Percentiles rank a stretch among this genome's conserved stretches.
Evolutionary conservation across 192 early-diverging fungal genomes (phyloP).

Genomic region (Backusella tuberculispora): DNA sequence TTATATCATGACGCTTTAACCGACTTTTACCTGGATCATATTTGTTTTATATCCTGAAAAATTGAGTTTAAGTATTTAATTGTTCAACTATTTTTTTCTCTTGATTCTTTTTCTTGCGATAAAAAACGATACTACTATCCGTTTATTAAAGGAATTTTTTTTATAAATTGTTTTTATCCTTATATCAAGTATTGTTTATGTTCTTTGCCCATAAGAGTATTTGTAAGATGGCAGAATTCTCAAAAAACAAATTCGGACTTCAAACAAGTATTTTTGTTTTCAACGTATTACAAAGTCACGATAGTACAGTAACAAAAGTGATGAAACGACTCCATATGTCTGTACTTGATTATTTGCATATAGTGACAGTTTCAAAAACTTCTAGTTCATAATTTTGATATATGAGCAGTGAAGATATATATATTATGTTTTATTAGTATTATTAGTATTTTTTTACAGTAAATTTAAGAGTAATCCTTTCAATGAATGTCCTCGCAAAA

Average conservation of each 20-base stretch:
- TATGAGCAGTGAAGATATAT: background rate
- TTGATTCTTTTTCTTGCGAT: too few species aligned
- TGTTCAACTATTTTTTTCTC: too few species aligned
- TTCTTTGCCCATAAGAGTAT: background rate
- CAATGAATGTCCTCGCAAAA: background rate
- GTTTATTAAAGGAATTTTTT: too few species aligned
- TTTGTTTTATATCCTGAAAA: too few species aligned
- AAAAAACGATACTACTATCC: too few species aligned
- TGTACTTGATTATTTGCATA: background rate
- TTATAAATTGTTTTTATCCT: too few species aligned
- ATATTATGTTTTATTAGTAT: background rate
- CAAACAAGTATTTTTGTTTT: background rate
- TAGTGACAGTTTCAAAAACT: slow-evolving; percentile 5
- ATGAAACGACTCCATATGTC: background rate
- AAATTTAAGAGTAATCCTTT: background rate
- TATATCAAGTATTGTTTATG: background rate
- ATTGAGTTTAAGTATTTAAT: too few species aligned
- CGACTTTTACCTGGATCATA: too few species aligned
- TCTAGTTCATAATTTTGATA: background rate
- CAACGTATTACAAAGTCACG: background rate
- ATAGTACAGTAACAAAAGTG: background rate
- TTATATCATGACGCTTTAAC: too few species aligned
- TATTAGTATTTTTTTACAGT: background rate
- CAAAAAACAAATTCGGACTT: background rate
- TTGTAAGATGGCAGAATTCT: background rate